These are phyloP conservation scores for Phytophthora podocarpi DNA, from an alignment of 352 stramenopile species.

Conservation along the genomic window DNA sequence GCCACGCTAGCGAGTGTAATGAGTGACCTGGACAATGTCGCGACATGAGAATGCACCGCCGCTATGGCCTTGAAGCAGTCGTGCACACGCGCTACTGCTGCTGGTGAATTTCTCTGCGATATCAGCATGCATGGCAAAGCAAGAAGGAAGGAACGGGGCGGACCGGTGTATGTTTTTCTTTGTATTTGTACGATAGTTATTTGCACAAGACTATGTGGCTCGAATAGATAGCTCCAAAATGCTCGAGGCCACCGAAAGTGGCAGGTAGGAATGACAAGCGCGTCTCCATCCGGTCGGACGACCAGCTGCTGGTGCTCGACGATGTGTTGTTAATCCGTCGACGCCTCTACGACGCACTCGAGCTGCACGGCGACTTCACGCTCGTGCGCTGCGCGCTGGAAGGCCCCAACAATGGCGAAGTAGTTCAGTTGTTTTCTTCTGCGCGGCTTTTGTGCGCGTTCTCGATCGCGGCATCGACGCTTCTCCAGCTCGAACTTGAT, in stretches of 20 bases:
- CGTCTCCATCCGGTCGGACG: constrained; percentile 7
- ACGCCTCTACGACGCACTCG: constrained; percentile 43
- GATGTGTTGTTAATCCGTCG: constrained; percentile 29
- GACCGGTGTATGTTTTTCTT: too few species aligned
- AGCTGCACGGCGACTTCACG: constrained; percentile 52
- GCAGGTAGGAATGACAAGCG: constrained; percentile 4
- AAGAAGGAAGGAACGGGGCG: background rate
- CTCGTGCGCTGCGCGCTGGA: constrained; percentile 78
- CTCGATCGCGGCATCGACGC: constrained; percentile 49
- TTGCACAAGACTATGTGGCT: constrained; percentile 44
- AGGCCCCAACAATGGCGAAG: constrained; percentile 80
- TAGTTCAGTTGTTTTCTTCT: constrained; percentile 79
- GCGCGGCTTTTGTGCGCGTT: constrained; percentile 50
- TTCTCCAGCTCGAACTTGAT: constrained; percentile 81
- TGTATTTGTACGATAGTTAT: constrained; percentile 52
- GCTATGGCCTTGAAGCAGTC: background rate
- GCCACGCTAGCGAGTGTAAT: constrained; percentile 22
- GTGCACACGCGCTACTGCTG: too few species aligned
- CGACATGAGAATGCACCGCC: constrained; percentile 15
- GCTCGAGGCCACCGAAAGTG: constrained; percentile 18
- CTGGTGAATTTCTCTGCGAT: constrained; percentile 12
- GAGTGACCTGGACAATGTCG: constrained; percentile 12
- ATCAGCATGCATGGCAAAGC: background rate
- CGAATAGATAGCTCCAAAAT: constrained; percentile 50
- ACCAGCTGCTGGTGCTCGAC: constrained; percentile 25